Base-by-base conservation (phyloP, 805 yeast genomes). In the Ascoidea asiatica region DNA sequence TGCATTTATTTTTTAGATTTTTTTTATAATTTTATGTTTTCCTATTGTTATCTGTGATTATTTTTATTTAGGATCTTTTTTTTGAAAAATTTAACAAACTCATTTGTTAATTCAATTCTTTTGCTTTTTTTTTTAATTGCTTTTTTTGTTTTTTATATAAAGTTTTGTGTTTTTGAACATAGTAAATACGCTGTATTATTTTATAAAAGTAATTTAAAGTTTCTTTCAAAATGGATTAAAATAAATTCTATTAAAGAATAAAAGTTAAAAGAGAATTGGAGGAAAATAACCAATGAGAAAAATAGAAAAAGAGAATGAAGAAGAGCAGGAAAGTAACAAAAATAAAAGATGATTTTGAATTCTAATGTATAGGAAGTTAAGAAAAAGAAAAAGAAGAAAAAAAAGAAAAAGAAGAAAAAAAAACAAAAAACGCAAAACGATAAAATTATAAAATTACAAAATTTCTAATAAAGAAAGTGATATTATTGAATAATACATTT, bases 1-100 rank as follows among this genome's bases (percentile, higher is more conserved):
- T 38, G 40, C 40, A 38, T n/a, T 38, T 8, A 11, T 38, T 19
- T 15, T 15, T 11, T 15, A 33, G 36, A 33, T 33, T 33, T 15
- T 11, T 33, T 33, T 11, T 11, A 15, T 33, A 33, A 11, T 11
- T 15, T 33, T 15, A 15, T 11, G 36, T 15, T 11, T 33, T 11
- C 36, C n/a, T n/a, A n/a, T 33, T 11, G 13, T 33, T 15, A 33
- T 33, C 36, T 33, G 11, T 15, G 36, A 33, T 33, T 11, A 33
- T 15, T 33, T 33, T 33, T 33, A 15, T 33, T 33, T 33, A 33
- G 5, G 7, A 40, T 8, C 19, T 21, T 21, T 15, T 6, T 11
- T 5, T 41, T 44, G 39, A 17, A 29, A 17, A 11, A 43, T 43
- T 4, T 5, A 15, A 40, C 46, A 43, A 5, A 19, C 33, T 15